A percentile compares a stretch with the other conserved stretches of the same genome.
Conservation (phyloP, 202 grass and related monocot species). For the Schoenoplectus triqueter region DNA sequence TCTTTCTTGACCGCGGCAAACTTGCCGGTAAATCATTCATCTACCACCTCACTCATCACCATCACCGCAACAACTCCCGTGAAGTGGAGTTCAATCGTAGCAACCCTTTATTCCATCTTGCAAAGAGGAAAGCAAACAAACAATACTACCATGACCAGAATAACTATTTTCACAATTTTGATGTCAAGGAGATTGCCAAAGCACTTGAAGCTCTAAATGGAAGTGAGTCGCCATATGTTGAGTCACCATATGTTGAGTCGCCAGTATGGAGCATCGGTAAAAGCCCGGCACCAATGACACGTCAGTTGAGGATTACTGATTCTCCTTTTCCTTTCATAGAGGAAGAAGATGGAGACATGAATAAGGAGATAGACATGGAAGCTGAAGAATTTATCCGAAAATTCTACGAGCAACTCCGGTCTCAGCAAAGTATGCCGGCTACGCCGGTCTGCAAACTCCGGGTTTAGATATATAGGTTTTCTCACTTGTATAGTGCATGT, state of each 20-base stretch:
- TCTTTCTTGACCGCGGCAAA: slow-evolving; percentile 70
- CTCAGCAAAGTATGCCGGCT: slow-evolving; percentile 56
- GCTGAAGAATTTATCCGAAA: slow-evolving; percentile 84
- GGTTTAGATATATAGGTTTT: slow-evolving; percentile 28
- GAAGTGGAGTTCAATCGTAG: slow-evolving; percentile 94
- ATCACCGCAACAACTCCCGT: slow-evolving; percentile 24
- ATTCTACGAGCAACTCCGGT: slow-evolving; percentile 90
- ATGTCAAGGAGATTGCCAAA: slow-evolving; percentile 66
- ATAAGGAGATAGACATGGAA: slow-evolving; percentile 53
- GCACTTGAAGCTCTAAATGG: slow-evolving; percentile 67
- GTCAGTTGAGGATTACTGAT: slow-evolving; percentile 80
- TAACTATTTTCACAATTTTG: slow-evolving; percentile 68
- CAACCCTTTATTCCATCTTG: slow-evolving; percentile 55
- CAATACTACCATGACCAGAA: slow-evolving; percentile 39
- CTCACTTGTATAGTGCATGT: not conserved
- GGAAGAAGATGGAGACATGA: slow-evolving; percentile 36
- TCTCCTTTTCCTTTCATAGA: slow-evolving; percentile 71
- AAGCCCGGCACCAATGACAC: slow-evolving; percentile 50
- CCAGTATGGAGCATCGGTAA: slow-evolving; percentile 59
- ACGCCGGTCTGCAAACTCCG: slow-evolving; percentile 54
- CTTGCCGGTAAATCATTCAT: slow-evolving; percentile 73
- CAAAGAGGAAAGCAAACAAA: slow-evolving; percentile 38
- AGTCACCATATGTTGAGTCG: slow-evolving; percentile 26
- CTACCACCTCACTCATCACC: slow-evolving; percentile 47
- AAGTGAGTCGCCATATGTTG: slow-evolving; percentile 48